Base-by-base conservation (phyloP, 257 asterid genomes). In the Haberlea rhodopensis region DNA sequence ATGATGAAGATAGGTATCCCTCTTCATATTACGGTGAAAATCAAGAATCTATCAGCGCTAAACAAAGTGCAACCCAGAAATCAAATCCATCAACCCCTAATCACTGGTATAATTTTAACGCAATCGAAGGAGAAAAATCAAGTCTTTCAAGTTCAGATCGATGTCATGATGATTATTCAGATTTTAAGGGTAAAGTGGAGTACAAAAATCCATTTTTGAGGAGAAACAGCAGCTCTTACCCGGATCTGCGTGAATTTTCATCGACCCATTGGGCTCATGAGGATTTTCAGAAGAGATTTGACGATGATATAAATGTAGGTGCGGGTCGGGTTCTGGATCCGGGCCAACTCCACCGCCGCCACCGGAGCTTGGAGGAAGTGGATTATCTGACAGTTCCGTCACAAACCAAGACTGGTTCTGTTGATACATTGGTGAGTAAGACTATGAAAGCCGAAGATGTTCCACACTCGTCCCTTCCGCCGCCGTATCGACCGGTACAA, bases 171-270 rank as follows among this genome's bases (percentile, higher is more conserved):
- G n/a, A n/a, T n/a, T n/a, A n/a, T n/a, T n/a, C n/a, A n/a, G n/a
- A n/a, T n/a, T n/a, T 55, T 64, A 34, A 45, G 63, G 75, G 78
- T 66, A 19, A 37, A 68, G 60, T 61, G 53, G 22, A 19, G 20
- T 23, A 37, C 66, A 37, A 37, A 61, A 61, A 57, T 53, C 64
- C 76, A 2, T 19, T 18, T 21, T 65, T 85, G 83, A 70, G 78
- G 63, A 81, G 89, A 76, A 87, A 70, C 45, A 70, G 81, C 70
- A 87, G 84, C 76, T 92, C 97, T 0, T 87, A 89, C 56, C 96
- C 98, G 21, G 98, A 92, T 85, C 81, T 92, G 3, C 85, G 80
- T 18, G 91, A 80, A 45, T 72, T 80, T 21, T 70, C 95, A 11
- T 68, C 88, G 0, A 43, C 67, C 2, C 49, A 60, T 62, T 77